Conservation (phyloP, 1,139 yeast species). For the Ogataea hybrid region DNA sequence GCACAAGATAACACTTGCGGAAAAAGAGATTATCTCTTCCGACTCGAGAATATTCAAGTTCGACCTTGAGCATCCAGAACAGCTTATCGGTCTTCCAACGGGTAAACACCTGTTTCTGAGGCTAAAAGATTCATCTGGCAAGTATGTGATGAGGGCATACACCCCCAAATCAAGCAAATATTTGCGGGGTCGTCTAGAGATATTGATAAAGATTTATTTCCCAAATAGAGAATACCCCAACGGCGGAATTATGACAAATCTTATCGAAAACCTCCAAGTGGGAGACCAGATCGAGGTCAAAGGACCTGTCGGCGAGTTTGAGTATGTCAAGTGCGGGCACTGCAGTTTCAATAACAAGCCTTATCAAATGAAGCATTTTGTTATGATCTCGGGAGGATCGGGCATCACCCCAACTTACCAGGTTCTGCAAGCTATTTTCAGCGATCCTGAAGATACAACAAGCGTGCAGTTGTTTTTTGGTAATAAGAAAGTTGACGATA, state of each 20-base stretch:
- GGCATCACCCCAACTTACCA: slow-evolving; percentile 59
- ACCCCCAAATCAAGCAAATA: slow-evolving; percentile 43
- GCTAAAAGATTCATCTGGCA: slow-evolving; percentile 23
- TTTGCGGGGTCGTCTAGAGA: slow-evolving; percentile 27
- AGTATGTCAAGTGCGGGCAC: slow-evolving; percentile 47
- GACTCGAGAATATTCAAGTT: slow-evolving; percentile 32
- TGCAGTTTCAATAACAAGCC: slow-evolving; percentile 23
- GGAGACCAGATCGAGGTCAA: slow-evolving; percentile 37
- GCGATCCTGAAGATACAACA: slow-evolving; percentile 36
- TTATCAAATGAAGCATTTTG: slow-evolving; percentile 36
- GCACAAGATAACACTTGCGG: slow-evolving; percentile 20
- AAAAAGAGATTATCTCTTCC: slow-evolving; percentile 23
- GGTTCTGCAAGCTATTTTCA: slow-evolving; percentile 45
- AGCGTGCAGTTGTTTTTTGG: slow-evolving; percentile 48
- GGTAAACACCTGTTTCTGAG: slow-evolving; percentile 58
- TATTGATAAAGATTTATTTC: slow-evolving; percentile 32
- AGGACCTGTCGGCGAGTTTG: slow-evolving; percentile 62
- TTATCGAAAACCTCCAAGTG: slow-evolving; percentile 26
- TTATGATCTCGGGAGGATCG: slow-evolving; percentile 57
- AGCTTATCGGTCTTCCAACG: slow-evolving; percentile 47
- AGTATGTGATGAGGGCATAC: slow-evolving; percentile 39
- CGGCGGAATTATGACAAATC: slow-evolving; percentile 33
- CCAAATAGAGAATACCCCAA: slow-evolving; percentile 25
- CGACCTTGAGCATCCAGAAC: slow-evolving; percentile 30
- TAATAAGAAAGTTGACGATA: slow-evolving; percentile 44